These are phyloP conservation scores for Chlamydomonas asymmetrica DNA, from an alignment of 139 green algal genomes.

Conservation along the genomic window DNA sequence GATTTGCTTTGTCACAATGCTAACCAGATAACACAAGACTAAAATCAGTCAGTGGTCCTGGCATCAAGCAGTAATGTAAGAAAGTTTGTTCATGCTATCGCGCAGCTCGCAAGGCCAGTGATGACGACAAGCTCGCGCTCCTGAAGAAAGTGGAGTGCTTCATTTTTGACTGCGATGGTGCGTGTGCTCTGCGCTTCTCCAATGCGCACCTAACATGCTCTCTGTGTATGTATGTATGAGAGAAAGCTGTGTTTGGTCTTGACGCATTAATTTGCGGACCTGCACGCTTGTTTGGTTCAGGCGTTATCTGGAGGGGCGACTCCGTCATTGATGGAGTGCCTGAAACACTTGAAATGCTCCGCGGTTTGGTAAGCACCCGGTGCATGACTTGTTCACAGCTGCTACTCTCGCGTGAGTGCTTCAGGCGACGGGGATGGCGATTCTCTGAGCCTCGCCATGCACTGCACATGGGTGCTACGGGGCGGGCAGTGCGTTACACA, in stretches of 20 bases:
- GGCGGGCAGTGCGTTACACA: neutral
- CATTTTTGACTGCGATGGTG: conserved; percentile 99
- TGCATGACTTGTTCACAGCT: neutral
- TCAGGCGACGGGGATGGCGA: too few species aligned
- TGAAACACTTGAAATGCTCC: conserved; percentile 93
- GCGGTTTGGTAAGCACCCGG: conserved; percentile 60
- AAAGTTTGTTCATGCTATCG: neutral
- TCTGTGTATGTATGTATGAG: too few species aligned
- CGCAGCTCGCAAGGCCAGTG: conserved; percentile 42
- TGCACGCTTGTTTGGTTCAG: conserved; percentile 21
- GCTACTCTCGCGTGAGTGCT: too few species aligned
- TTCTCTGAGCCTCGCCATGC: too few species aligned
- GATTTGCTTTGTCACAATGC: too few species aligned
- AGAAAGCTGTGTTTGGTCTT: neutral
- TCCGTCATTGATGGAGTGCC: conserved; percentile 95
- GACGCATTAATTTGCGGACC: neutral
- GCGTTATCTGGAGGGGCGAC: conserved; percentile 97
- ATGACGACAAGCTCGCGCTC: conserved; percentile 74
- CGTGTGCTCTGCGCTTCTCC: neutral
- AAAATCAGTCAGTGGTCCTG: too few species aligned
- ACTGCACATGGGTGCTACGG: too few species aligned
- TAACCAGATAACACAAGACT: too few species aligned
- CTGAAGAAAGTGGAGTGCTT: conserved; percentile 94
- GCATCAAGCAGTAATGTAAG: too few species aligned
- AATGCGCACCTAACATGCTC: neutral